Evolutionary conservation across 2,329 filamentous ascomycete species (phyloP), one percentile per base, ranked within the genome.

Genomic region (Xylariaceae sp.): DNA sequence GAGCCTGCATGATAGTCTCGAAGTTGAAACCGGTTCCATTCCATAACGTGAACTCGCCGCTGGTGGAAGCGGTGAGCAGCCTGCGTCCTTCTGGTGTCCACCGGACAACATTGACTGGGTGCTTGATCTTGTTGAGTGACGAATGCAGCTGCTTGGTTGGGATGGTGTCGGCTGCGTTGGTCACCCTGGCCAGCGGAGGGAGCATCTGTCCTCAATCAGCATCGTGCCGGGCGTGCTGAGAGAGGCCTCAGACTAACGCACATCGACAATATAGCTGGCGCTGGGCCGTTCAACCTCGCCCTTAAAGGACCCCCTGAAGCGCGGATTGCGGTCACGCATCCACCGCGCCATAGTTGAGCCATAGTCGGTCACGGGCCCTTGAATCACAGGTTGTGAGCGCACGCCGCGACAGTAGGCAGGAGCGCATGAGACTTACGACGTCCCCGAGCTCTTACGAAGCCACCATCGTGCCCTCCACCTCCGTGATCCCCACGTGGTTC

Each of bases 21-120:
- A 98, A 98, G 60, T 98, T 96, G 73, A 98, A 98, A 16, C 88
- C 90, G 27, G 90, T 96, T 43, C 92, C 92, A 57, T 98, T 98
- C 92, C 92, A 98, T 3, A 98, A 64, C 24, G 93, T 98, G 52
- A 98, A 98, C 58, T 98, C 92, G 53, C 92, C 92, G 57, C 90
- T 96, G 46, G 88, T 94, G 0, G 89, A 94, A 15, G 88, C 92
- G 0, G 92, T 96, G 55, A 98, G 71, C 36, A 98, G 66, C 46
- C 92, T 74, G 40, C 92, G 80, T 18, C 92, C 92, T 60, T 98
- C 92, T 5, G 92, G 92, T 12, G 93, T 98, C 92, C 92, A 98
- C 58, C 87, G 77, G 25, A 98, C 90, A 7, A 96, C 86, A 44
- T 95, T 96, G 53, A 98, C 85, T 2, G 92, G 92, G 49, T 96